Base-by-base conservation (phyloP, 2,329 filamentous ascomycete genomes). In the Juglanconis juglandina region DNA sequence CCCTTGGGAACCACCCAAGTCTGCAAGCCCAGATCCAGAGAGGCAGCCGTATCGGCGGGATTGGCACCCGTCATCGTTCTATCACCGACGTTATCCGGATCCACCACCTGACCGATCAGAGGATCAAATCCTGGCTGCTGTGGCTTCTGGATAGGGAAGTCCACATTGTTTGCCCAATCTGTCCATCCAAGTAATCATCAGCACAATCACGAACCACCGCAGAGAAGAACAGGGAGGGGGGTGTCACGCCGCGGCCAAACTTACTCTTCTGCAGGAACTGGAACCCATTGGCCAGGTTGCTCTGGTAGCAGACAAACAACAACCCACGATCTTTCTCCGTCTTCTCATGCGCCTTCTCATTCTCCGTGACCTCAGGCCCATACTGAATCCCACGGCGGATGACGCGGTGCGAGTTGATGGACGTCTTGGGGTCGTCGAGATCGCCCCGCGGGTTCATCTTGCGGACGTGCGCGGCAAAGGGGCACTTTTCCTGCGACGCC, bases 301-400 rank as follows among this genome's bases (percentile, higher is more conserved):
- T 76, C 65, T 80, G 78, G 61, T 80, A 81, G 64, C 76, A 78
- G 4, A 69, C 69, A 58, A 80, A 81, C 14, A 79, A 67, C 9
- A 81, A 68, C 0, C 78, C 78, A 9, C 78, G 74, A n/a, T 78
- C 73, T 1, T 71, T 61, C 13, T 66, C 65, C 5, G 69, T 70
- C 32, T 67, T 63, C 13, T 69, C 63, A 33, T 65, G 64, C 39
- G 56, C 63, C 53, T 66, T 67, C 64, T 79, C 77, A 6, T 71
- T 66, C 1, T 66, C 61, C 6, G 68, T 67, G 5, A 77, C 68
- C 61, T 78, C 75, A 0, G 67, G 70, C 10, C 76, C 76, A 52
- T 75, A 80, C 4, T 74, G 70, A 44, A 81, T 79, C 2, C 77
- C 76, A 5, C 77, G 76, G 34, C 78, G 77, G 7, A 79, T 61